Base-by-base conservation (phyloP, 1,284 basidiomycete genomes). In the Microbotryum silenes-acaulis region DNA sequence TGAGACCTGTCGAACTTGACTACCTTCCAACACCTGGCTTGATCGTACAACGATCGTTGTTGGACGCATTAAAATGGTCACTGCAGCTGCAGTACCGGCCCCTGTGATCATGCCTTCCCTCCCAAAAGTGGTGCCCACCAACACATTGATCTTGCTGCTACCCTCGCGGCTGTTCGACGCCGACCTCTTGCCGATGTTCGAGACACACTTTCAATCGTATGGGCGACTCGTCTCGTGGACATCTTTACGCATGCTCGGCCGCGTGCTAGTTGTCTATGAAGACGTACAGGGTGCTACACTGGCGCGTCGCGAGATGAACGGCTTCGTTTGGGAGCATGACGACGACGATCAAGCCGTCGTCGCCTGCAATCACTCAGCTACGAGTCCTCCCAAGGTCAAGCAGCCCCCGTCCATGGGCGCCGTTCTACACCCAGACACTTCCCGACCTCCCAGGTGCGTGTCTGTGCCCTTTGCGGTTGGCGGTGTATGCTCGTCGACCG, bases 151-250 rank as follows among this genome's bases (percentile, higher is more conserved):
- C 54, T 51, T 66, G 37, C 46, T 64, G 12, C 52, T 66, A 5
- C 67, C 67, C 2, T 47, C 37, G 4, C 51, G 56, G 8, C 56
- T 66, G 29, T 61, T 69, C 57, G 25, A 54, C 5, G 42, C 59
- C 9, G 20, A 51, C 6, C 60, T 69, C 3, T 55, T 64, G 20
- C 62, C 65, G 8, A 53, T 64, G 18, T 66, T 69, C 44, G 55
- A 64, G 42, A 54, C 61, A 5, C 69, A 71, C 56, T 72, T 72
- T 50, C 60, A 51, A 8, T 33, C 51, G 14, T 91, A 85, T 72
- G 92, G 91, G 20, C 76, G 80, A 33, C 82, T 96, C 21, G 85
- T 87, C 71, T 82, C 86, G 70, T 96, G 91, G 90, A 89, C 88
- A 1, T 89, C 90, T 8, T 76, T 96, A 12, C 81, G 81, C n/a